Conservation (phyloP, 1,139 yeast genomes). For the Yamadazyma membranifaciens region DNA sequence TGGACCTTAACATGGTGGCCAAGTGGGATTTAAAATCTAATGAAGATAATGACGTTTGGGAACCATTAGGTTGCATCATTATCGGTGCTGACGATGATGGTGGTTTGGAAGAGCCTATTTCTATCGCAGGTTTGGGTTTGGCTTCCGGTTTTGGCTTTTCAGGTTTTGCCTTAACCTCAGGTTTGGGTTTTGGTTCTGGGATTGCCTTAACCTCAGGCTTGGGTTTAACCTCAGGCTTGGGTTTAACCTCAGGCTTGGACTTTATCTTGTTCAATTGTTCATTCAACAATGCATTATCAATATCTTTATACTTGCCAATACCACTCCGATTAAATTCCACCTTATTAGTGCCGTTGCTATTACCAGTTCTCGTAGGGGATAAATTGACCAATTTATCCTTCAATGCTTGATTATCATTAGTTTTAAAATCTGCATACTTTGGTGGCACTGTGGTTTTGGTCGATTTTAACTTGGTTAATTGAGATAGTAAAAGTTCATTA, state of each 20-base stretch:
- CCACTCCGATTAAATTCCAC: neutral
- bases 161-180: constrained; percentile 18
- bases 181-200: constrained; percentile 16
- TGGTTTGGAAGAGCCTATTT: constrained; percentile 7
- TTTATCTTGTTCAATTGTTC: constrained; percentile 13
- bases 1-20: constrained; percentile 14
- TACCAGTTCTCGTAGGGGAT: constrained; percentile 12
- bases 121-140: constrained; percentile 9
- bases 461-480: constrained; percentile 7
- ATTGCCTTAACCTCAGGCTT: constrained; percentile 16
- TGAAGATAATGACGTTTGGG: neutral
- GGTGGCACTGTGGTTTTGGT: constrained; percentile 12
- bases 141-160: constrained; percentile 6
- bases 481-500: constrained; percentile 8
- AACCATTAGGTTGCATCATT: constrained; percentile 2
- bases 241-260: constrained; percentile 15
- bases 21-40: constrained; percentile 15
- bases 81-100: constrained; percentile 6
- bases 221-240: constrained; percentile 17
- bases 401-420: constrained; percentile 22
- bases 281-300: constrained; percentile 13
- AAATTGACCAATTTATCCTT: constrained; percentile 21
- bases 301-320: constrained; percentile 10
- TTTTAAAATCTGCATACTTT: constrained; percentile 4
- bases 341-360: constrained; percentile 1